A percentile compares a stretch with the other conserved stretches of the same genome.
Conservation (phyloP, 768 basidiomycete species). For the Pleurotus djamor region DNA sequence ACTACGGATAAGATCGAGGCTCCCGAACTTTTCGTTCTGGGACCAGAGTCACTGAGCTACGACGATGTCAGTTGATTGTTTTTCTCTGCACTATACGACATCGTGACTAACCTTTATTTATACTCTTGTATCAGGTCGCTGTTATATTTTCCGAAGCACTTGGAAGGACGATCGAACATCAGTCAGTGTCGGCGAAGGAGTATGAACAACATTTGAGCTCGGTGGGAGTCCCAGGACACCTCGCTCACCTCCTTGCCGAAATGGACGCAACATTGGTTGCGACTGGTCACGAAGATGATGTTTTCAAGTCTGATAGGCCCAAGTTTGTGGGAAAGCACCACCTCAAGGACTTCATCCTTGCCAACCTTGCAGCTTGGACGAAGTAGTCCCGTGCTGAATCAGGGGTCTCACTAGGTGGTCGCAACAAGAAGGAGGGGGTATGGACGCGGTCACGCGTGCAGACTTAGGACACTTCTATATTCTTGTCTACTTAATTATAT, state of each 20-base stretch:
- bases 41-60: slow-evolving; percentile 26
- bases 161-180: slow-evolving; percentile 26
- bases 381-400: background rate
- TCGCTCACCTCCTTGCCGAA: background rate
- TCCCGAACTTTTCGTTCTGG: slow-evolving; percentile 25
- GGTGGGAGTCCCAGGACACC: background rate
- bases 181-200: slow-evolving; percentile 10
- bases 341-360: background rate
- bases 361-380: background rate
- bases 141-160: slow-evolving; percentile 19
- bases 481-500: no score
- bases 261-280: background rate
- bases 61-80: slow-evolving; percentile 20
- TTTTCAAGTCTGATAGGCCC: background rate
- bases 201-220: background rate
- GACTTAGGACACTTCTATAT: no score
- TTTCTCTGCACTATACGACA: background rate
- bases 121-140: slow-evolving; percentile 16
- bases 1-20: slow-evolving; percentile 19
- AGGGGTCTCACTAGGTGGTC: no score
- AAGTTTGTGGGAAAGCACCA: background rate
- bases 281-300: background rate
- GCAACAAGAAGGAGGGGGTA: no score
- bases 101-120: background rate
- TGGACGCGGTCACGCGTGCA: no score